A percentile compares a stretch with the other conserved stretches of the same genome.
Conservation (phyloP, 2,329 filamentous ascomycete species). For the Pseudogymnoascus sp. region DNA sequence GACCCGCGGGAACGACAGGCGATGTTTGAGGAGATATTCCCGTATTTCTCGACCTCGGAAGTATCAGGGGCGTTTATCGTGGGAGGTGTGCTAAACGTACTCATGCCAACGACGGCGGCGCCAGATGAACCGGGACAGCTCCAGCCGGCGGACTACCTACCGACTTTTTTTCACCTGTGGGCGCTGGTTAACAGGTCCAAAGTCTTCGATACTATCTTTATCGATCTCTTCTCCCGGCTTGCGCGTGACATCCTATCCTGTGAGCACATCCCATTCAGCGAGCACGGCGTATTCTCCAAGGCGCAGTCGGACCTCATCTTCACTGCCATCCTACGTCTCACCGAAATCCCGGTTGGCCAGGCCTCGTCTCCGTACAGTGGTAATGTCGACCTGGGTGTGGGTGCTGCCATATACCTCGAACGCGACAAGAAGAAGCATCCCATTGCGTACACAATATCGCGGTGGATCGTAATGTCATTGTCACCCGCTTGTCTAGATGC, state of each 20-base stretch:
- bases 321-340: conserved; percentile 76
- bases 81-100: conserved; percentile 73
- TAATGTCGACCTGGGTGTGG: conserved; percentile 71
- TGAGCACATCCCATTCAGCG: conserved; percentile 66
- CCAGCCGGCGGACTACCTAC: conserved; percentile 81
- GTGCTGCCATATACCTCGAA: conserved; percentile 77
- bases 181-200: conserved; percentile 85
- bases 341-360: conserved; percentile 95
- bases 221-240: conserved; percentile 82
- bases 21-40: conserved; percentile 72
- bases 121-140: conserved; percentile 63
- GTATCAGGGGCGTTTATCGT: conserved; percentile 88
- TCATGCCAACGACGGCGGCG: conserved; percentile 76
- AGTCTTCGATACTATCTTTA: conserved; percentile 73
- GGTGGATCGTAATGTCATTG: conserved; percentile 87
- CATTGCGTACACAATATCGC: conserved; percentile 79
- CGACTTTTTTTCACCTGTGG: conserved; percentile 95
- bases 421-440: conserved; percentile 92
- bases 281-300: conserved; percentile 83
- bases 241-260: conserved; percentile 74
- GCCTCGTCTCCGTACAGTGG: conserved; percentile 83
- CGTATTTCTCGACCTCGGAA: conserved; percentile 88
- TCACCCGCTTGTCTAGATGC: conserved; percentile 72
- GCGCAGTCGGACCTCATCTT: conserved; percentile 91
- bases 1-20: conserved; percentile 76